Evolutionary conservation across 2,329 filamentous ascomycete genomes (phyloP).

Genomic region (Cercospora berteroae): DNA sequence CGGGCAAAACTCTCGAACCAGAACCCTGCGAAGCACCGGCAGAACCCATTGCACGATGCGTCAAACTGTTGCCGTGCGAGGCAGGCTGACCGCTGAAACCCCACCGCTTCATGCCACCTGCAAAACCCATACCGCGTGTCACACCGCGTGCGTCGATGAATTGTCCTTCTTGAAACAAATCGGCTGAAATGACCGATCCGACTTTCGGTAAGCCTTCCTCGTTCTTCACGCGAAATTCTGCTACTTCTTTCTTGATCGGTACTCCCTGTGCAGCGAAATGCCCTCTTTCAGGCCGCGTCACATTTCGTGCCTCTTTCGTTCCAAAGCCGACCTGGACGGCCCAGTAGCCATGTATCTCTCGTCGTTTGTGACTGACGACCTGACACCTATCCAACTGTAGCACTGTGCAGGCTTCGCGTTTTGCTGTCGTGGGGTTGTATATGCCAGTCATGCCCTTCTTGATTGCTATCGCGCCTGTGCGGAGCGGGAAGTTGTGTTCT

Average conservation of each 20-base stretch:
- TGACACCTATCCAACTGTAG: conserved; percentile 91
- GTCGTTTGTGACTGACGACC: conserved; percentile 82
- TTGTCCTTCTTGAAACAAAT: conserved; percentile 88
- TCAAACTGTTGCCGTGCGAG: conserved; percentile 92
- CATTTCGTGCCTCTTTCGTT: conserved; percentile 68
- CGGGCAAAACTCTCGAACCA: conserved; percentile 87
- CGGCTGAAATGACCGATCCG: conserved; percentile 73
- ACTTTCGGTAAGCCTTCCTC: conserved; percentile 71
- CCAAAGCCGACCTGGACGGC: conserved; percentile 88
- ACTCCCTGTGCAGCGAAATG: conserved; percentile 83
- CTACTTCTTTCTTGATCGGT: conserved; percentile 77
- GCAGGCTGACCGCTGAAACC: conserved; percentile 86
- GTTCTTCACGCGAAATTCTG: conserved; percentile 81
- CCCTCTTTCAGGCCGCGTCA: conserved; percentile 78
- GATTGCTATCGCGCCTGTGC: conserved; percentile 77
- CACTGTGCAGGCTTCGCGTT: conserved; percentile 81
- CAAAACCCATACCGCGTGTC: conserved; percentile 86
- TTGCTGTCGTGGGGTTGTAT: conserved; percentile 72
- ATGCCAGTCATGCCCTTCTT: conserved; percentile 97
- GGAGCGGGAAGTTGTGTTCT: conserved; percentile 58
- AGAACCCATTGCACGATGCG: conserved; percentile 89
- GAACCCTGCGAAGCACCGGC: conserved; percentile 85
- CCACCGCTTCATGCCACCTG: conserved; percentile 96
- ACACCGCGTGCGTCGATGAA: conserved; percentile 81
- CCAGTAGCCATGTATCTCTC: conserved; percentile 80